Percentiles rank a stretch among this genome's conserved stretches.
Conservation (phyloP, 116 monocot species). For the Phalaenopsis hybrid region DNA sequence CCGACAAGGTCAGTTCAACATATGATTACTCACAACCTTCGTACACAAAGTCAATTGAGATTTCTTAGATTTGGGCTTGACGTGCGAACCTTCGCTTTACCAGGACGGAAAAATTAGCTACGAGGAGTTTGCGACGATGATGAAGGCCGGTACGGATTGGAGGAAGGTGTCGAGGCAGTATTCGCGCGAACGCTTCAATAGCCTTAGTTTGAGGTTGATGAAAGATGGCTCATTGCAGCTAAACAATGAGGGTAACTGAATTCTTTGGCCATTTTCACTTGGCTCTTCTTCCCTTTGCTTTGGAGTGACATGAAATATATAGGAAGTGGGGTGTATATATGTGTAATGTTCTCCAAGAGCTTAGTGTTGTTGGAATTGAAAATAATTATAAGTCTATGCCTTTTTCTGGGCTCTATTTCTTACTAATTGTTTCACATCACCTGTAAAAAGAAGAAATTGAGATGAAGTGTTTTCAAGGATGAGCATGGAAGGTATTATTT, state of each 20-base stretch:
- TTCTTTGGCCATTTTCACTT: background rate
- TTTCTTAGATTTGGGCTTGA: background rate
- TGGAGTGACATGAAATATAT: background rate
- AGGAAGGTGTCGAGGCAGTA: conserved; percentile 93
- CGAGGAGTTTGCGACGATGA: conserved; percentile 88
- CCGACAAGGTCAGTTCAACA: conserved; percentile 57
- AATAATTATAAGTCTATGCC: too few species aligned
- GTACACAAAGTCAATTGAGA: background rate
- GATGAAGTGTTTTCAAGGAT: too few species aligned
- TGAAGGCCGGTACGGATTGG: conserved; percentile 98
- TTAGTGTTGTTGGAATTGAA: background rate
- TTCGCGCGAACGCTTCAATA: conserved; percentile 75
- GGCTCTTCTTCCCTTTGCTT: background rate
- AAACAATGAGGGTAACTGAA: conserved; percentile 19
- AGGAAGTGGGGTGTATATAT: background rate
- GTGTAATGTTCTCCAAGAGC: background rate
- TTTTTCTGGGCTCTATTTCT: too few species aligned
- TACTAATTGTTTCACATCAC: too few species aligned
- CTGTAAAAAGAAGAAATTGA: too few species aligned
- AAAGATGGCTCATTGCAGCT: conserved; percentile 70
- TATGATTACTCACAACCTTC: background rate
- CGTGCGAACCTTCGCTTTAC: conserved; percentile 1
- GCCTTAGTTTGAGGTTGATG: conserved; percentile 63
- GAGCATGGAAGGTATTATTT: too few species aligned
- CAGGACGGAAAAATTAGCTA: conserved; percentile 91